A percentile compares a stretch with the other conserved stretches of the same genome.
Evolutionary conservation across 805 yeast genomes (phyloP).

Genomic region (Cyberlindnera samutprakarnensis): DNA sequence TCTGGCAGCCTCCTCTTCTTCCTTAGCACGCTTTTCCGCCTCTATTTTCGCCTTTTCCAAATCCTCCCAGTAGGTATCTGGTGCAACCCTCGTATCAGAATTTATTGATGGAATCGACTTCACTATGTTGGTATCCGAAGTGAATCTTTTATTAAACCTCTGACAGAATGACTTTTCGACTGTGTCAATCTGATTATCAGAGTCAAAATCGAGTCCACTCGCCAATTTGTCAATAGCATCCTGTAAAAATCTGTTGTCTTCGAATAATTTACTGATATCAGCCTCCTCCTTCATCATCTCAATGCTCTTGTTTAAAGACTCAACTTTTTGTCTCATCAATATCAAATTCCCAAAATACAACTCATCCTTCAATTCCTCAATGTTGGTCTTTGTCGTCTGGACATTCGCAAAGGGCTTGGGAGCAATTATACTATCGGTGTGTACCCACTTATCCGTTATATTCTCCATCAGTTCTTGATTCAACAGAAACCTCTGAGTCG

Average conservation of each 20-base stretch:
- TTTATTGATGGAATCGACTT: slow-evolving; percentile 11
- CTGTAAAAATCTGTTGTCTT: slow-evolving; percentile 3
- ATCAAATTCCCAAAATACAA: slow-evolving; percentile 19
- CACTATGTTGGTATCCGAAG: slow-evolving; percentile 3
- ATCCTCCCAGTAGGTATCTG: slow-evolving; percentile 20
- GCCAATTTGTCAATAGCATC: slow-evolving; percentile 7
- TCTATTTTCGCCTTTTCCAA: slow-evolving; percentile 11
- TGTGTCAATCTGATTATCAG: slow-evolving; percentile 2
- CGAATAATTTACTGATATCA: slow-evolving; percentile 2
- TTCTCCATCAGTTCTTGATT: slow-evolving; percentile 45
- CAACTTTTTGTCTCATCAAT: slow-evolving; percentile 18
- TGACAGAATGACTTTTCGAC: slow-evolving; percentile 5
- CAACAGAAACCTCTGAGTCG: slow-evolving; percentile 33
- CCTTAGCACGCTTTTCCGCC: slow-evolving; percentile 1
- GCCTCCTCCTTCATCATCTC: slow-evolving; percentile 6
- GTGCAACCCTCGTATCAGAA: slow-evolving; percentile 16
- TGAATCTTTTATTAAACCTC: slow-evolving; percentile 4
- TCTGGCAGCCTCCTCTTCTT: slow-evolving; percentile 3
- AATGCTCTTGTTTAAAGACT: slow-evolving; percentile 14
- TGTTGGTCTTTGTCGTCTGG: slow-evolving; percentile 11
- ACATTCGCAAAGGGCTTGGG: slow-evolving; percentile 25
- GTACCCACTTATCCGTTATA: slow-evolving; percentile 39
- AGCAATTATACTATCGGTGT: slow-evolving; percentile 34
- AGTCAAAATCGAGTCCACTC: slow-evolving; percentile 4
- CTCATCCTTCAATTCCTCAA: slow-evolving; percentile 12